Base-by-base conservation (phyloP, 2,329 filamentous ascomycete genomes). In the Metarhizium robertsii region DNA sequence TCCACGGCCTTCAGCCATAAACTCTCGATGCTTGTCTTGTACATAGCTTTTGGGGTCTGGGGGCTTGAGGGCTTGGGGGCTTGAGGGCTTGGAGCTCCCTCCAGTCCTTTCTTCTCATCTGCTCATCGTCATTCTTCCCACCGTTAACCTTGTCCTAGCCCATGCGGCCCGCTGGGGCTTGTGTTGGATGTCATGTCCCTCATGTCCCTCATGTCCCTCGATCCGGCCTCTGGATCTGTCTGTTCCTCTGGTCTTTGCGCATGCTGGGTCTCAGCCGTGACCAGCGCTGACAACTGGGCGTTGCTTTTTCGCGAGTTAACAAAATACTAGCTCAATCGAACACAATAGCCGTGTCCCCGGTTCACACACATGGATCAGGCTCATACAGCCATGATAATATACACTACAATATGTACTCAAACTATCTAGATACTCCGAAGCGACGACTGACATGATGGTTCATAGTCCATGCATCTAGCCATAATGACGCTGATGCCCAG, bases 401-500 rank as follows among this genome's bases (percentile, higher is more conserved):
- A 40, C 38, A 40, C 13, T 16, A 40, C 38, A 40, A 16, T 13
- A 40, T 16, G 38, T 40, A 40, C 38, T 40, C 38, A 34, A 18
- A 36, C 16, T 30, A 7, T 52, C 38, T 14, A 42, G 29, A 14
- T 30, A 40, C 48, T 40, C 20, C 45, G 14, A 38, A 18, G 20
- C 36, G 50, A 42, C 38, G 16, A 20, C 51, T 45, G 45, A 30
- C 45, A 20, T 30, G 32, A 50, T 38, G 34, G 16, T 38, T 50
- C 52, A 32, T 30, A 11, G 52, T 32, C 42, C 47, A 56, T 53
- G 55, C 50, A 51, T 29, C 53, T 52, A 16, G 5, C 25, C 56
- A 57, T 38, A 32, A 55, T 42, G 45, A 42, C 42, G 20, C 48
- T 53, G n/a, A 55, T 53, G 55, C 36, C 48, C 30, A 48, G 42